These are phyloP conservation scores for Vanrija humicola DNA, from an alignment of 1,284 basidiomycete species.

Conservation along the genomic window DNA sequence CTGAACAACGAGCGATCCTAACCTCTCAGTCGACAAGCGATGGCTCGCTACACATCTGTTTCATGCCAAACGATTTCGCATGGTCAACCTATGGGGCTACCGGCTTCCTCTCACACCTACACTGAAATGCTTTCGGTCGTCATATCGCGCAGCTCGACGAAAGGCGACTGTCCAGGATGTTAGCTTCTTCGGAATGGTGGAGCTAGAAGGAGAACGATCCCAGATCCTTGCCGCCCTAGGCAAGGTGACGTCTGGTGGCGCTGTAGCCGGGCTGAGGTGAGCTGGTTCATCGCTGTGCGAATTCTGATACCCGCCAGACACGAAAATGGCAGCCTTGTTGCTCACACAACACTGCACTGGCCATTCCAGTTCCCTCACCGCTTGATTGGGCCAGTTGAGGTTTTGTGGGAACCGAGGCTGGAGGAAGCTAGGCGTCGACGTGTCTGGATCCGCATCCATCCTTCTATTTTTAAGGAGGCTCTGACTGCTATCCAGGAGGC, in stretches of 20 bases:
- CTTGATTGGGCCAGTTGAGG: slow-evolving; percentile 64
- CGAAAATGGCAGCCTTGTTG: slow-evolving; percentile 51
- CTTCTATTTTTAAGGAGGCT: slow-evolving; percentile 61
- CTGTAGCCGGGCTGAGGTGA: slow-evolving; percentile 37
- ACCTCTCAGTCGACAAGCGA: slow-evolving; percentile 62
- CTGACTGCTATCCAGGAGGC: slow-evolving; percentile 56
- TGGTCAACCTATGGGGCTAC: slow-evolving; percentile 86
- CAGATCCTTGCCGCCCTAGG: slow-evolving; percentile 58
- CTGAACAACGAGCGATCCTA: not conserved
- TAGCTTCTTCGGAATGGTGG: slow-evolving; percentile 72
- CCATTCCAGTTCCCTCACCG: slow-evolving; percentile 60
- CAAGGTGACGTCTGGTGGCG: slow-evolving; percentile 29
- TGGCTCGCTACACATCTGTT: slow-evolving; percentile 93
- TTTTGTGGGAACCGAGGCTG: slow-evolving; percentile 64
- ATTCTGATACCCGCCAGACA: slow-evolving; percentile 54
- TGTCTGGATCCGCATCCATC: slow-evolving; percentile 76
- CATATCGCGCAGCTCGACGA: slow-evolving; percentile 77
- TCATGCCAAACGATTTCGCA: slow-evolving; percentile 91
- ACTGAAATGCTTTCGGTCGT: slow-evolving; percentile 82
- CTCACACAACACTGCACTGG: slow-evolving; percentile 38
- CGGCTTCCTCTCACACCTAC: slow-evolving; percentile 78
- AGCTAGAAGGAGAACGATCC: slow-evolving; percentile 62
- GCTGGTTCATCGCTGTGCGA: not conserved
- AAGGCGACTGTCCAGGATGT: slow-evolving; percentile 81
- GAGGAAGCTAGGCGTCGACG: slow-evolving; percentile 4